Conservation (phyloP, 2,329 filamentous ascomycete genomes). For the Fusarium metavorans region DNA sequence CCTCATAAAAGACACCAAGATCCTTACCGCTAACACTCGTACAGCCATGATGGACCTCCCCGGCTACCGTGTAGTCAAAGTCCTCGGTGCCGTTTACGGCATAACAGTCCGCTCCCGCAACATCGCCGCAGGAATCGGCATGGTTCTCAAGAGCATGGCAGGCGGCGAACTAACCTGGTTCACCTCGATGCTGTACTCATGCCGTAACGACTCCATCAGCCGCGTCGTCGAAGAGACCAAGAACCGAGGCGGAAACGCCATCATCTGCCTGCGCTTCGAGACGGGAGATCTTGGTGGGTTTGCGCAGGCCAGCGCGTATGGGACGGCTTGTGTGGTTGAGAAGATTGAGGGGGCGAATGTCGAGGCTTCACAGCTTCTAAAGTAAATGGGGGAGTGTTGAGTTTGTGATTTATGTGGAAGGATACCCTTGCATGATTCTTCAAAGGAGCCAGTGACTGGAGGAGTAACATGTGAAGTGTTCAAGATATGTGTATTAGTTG, state of each 20-base stretch:
- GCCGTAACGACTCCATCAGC: slow-evolving; percentile 69
- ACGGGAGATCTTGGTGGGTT: slow-evolving; percentile 66
- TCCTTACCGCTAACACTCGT: background rate
- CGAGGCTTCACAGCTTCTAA: slow-evolving; percentile 44
- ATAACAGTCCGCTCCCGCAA: slow-evolving; percentile 70
- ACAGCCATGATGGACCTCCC: slow-evolving; percentile 71
- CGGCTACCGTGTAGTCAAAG: slow-evolving; percentile 68
- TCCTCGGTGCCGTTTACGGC: slow-evolving; percentile 70
- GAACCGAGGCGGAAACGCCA: slow-evolving; percentile 68
- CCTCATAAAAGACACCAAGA: background rate
- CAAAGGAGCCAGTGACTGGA: background rate
- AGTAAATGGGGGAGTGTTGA: background rate
- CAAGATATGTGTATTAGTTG: background rate
- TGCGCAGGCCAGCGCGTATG: slow-evolving; percentile 70
- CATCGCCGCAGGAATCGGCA: slow-evolving; percentile 66
- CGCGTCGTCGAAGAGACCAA: slow-evolving; percentile 68
- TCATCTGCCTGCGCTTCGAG: slow-evolving; percentile 71
- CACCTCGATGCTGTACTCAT: slow-evolving; percentile 69
- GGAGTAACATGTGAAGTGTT: background rate
- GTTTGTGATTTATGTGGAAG: background rate
- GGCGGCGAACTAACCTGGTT: slow-evolving; percentile 72
- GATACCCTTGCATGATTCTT: background rate
- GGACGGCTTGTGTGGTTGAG: slow-evolving; percentile 69
- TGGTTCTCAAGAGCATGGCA: slow-evolving; percentile 67
- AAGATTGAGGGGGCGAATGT: slow-evolving; percentile 58